Evolutionary conservation across 2,329 filamentous ascomycete genomes (phyloP).

Genomic region (Cercospora zeae-maydis): DNA sequence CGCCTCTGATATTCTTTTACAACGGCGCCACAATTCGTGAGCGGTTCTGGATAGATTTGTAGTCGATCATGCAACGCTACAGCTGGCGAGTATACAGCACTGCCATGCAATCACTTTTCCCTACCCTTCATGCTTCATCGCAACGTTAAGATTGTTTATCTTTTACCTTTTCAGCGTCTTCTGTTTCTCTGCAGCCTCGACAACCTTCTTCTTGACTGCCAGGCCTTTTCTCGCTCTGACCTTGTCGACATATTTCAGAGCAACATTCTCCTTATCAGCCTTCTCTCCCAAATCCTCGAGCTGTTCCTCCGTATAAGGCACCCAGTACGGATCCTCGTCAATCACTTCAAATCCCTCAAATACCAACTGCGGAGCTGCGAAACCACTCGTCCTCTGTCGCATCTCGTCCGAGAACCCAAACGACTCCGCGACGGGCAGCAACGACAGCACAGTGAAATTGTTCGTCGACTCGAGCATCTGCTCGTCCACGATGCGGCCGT

Average conservation of each 20-base stretch:
- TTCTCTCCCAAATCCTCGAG: constrained; percentile 92
- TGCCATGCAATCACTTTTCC: neutral
- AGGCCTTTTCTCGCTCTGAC: constrained; percentile 85
- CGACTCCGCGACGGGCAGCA: constrained; percentile 87
- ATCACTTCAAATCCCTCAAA: constrained; percentile 91
- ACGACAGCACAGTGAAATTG: constrained; percentile 88
- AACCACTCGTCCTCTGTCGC: constrained; percentile 85
- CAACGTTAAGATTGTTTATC: neutral
- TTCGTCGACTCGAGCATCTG: constrained; percentile 91
- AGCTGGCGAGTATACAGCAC: neutral
- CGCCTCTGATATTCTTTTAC: constrained; percentile 49
- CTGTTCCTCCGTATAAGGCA: constrained; percentile 93
- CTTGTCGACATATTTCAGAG: constrained; percentile 90
- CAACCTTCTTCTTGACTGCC: constrained; percentile 66
- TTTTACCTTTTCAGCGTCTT: constrained; percentile 62
- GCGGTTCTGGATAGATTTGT: constrained; percentile 42
- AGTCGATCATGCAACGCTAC: neutral
- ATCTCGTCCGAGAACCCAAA: constrained; percentile 98
- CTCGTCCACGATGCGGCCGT: constrained; percentile 84
- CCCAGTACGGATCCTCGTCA: constrained; percentile 97
- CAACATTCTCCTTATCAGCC: constrained; percentile 91
- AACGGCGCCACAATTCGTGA: constrained; percentile 48
- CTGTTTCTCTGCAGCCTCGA: constrained; percentile 90
- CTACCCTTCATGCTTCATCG: neutral
- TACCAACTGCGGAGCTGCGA: constrained; percentile 85